Conservation (phyloP, 2,329 filamentous ascomycete genomes). For the Colletotrichum orbiculare region DNA sequence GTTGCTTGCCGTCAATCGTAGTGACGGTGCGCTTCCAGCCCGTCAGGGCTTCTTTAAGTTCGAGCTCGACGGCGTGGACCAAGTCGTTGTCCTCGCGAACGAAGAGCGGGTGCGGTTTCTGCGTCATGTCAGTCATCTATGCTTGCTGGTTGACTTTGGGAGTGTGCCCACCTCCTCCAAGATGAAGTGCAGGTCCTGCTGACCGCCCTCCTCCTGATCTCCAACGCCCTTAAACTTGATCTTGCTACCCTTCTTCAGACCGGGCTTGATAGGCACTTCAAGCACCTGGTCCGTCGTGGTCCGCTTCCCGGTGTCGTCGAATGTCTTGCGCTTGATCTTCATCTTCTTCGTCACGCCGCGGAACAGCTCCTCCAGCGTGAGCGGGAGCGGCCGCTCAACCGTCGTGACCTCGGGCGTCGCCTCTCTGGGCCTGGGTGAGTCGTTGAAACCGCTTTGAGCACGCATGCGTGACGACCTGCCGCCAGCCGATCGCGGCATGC, state of each 20-base stretch:
- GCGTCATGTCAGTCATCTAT: slow-evolving; percentile 51
- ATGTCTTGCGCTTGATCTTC: slow-evolving; percentile 97
- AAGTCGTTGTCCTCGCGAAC: slow-evolving; percentile 91
- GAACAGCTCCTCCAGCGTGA: slow-evolving; percentile 90
- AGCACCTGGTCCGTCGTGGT: slow-evolving; percentile 89
- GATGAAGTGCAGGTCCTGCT: slow-evolving; percentile 95
- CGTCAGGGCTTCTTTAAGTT: slow-evolving; percentile 92
- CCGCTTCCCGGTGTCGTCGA: slow-evolving; percentile 86
- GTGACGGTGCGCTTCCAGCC: slow-evolving; percentile 93
- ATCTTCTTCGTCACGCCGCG: slow-evolving; percentile 93
- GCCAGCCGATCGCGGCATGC: slow-evolving; percentile 46
- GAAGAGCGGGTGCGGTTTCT: slow-evolving; percentile 90
- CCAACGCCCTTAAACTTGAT: slow-evolving; percentile 99
- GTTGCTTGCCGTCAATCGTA: slow-evolving; percentile 91
- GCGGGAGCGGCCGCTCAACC: slow-evolving; percentile 83
- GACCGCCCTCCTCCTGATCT: slow-evolving; percentile 95
- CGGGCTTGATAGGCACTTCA: slow-evolving; percentile 94
- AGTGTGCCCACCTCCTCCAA: slow-evolving; percentile 81
- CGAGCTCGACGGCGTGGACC: slow-evolving; percentile 80
- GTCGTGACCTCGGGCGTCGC: slow-evolving; percentile 88
- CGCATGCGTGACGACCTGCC: slow-evolving; percentile 57
- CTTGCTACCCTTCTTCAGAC: slow-evolving; percentile 96
- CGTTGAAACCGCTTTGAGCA: slow-evolving; percentile 45
- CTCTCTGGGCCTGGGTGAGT: slow-evolving; percentile 48
- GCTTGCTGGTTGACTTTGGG: no score